Conservation (phyloP, 73 alveolate genomes). For the Uronychia setigera region DNA sequence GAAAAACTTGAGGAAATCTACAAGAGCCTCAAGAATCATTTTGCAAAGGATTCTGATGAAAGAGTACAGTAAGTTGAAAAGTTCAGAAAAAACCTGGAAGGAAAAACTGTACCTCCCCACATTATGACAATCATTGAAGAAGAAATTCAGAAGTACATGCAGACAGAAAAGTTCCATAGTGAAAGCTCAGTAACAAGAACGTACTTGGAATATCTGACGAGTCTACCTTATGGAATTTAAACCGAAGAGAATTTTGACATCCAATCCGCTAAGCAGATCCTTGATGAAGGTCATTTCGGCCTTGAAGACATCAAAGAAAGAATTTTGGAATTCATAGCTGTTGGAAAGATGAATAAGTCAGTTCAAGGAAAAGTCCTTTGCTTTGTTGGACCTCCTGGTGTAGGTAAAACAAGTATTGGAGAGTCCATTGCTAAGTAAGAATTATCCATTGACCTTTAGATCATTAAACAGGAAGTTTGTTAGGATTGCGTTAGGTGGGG, state of each 20-base stretch:
- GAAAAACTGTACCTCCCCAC: constrained; percentile 68
- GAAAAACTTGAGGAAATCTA: constrained; percentile 68
- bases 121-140: constrained; percentile 64
- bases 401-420: constrained; percentile 88
- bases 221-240: constrained; percentile 77
- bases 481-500: constrained; percentile 88
- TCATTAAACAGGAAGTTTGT: constrained; percentile 76
- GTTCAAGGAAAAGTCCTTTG: constrained; percentile 87
- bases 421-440: constrained; percentile 76
- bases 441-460: constrained; percentile 21
- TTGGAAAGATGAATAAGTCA: constrained; percentile 72
- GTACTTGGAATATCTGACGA: constrained; percentile 81
- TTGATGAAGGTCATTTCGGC: constrained; percentile 85
- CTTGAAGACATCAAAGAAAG: constrained; percentile 84
- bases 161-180: constrained; percentile 61
- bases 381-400: constrained; percentile 96
- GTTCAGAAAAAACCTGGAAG: constrained; percentile 57
- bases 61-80: constrained; percentile 43
- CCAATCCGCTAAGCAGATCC: constrained; percentile 60
- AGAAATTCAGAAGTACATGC: constrained; percentile 59
- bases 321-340: constrained; percentile 86
- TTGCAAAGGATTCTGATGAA: constrained; percentile 67
- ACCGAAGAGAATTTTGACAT: constrained; percentile 83
- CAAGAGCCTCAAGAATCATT: constrained; percentile 57
- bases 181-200: constrained; percentile 68